These are phyloP conservation scores for Lupinus albus DNA, from an alignment of 306 rosid genomes.

Conservation along the genomic window DNA sequence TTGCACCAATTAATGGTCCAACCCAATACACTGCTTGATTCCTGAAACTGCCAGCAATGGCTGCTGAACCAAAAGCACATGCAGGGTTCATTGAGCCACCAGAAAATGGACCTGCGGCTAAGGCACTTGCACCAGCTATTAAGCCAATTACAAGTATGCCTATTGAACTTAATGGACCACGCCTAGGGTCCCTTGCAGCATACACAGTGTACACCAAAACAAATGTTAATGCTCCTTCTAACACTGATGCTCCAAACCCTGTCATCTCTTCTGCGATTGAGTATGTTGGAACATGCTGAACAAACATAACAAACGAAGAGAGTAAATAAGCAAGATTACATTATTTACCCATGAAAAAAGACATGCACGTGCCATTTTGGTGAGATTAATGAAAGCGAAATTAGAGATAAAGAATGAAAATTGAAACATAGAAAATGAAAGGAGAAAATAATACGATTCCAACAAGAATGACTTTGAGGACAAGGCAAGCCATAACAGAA, in stretches of 20 bases:
- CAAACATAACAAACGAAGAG: not conserved
- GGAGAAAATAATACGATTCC: constrained; percentile 62
- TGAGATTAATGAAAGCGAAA: not conserved
- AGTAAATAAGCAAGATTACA: not conserved
- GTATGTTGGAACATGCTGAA: constrained; percentile 70
- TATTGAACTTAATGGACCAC: constrained; percentile 50
- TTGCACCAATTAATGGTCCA: constrained; percentile 85
- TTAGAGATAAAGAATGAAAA: not conserved
- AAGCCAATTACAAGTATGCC: constrained; percentile 73
- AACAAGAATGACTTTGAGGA: constrained; percentile 60
- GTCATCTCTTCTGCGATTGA: constrained; percentile 79
- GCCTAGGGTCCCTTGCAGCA: constrained; percentile 67
- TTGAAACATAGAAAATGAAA: not conserved
- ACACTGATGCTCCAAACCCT: constrained; percentile 84
- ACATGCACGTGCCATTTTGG: not conserved
- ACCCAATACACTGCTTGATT: constrained; percentile 95
- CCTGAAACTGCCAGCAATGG: constrained; percentile 68
- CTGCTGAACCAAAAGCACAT: constrained; percentile 79
- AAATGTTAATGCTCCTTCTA: constrained; percentile 80
- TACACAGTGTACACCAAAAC: constrained; percentile 71
- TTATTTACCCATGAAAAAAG: too few species aligned
- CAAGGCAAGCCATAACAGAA: constrained; percentile 77
- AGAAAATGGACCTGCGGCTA: constrained; percentile 81
- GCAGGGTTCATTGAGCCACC: constrained; percentile 94
- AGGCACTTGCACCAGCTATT: constrained; percentile 64